These are phyloP conservation scores for Aspergillus sp. DNA, from an alignment of 2,329 filamentous ascomycete genomes.

Conservation along the genomic window DNA sequence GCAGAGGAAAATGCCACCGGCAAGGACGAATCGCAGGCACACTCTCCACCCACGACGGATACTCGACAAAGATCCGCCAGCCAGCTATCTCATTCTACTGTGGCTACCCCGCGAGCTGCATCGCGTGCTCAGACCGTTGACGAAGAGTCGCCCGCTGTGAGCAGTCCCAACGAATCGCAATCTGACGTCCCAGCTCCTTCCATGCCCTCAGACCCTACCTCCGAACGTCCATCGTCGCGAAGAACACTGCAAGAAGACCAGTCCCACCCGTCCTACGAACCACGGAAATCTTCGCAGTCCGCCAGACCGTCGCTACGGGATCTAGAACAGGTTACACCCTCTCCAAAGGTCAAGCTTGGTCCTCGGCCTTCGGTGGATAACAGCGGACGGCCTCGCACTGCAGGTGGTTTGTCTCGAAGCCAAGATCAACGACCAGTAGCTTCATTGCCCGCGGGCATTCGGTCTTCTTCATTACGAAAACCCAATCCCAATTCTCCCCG, in stretches of 20 bases:
- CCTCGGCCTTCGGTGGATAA: conserved; percentile 70
- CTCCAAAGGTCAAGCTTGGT: conserved; percentile 76
- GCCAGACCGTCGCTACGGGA: conserved; percentile 41
- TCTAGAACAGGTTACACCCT: conserved; percentile 35
- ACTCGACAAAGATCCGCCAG: conserved; percentile 22
- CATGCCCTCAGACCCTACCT: conserved; percentile 9
- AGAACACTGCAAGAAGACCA: conserved; percentile 30
- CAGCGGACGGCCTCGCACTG: conserved; percentile 57
- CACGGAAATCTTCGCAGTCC: conserved; percentile 37
- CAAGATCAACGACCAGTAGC: conserved; percentile 65
- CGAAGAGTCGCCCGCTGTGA: too few relatives aligned
- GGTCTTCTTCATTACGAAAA: conserved; percentile 49
- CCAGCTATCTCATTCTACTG: conserved; percentile 29
- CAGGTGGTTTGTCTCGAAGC: conserved; percentile 41
- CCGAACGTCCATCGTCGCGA: conserved; percentile 18
- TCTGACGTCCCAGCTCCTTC: conserved; percentile 1
- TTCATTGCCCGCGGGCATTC: conserved; percentile 75
- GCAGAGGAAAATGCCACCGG: conserved; percentile 71
- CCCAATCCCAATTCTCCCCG: conserved; percentile 45
- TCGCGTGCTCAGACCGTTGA: neutral
- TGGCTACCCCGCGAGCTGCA: conserved; percentile 22
- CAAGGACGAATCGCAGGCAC: conserved; percentile 40
- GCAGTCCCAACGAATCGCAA: too few relatives aligned
- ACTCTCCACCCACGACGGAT: conserved; percentile 12
- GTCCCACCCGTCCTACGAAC: conserved; percentile 28